Conservation (phyloP, 148 eudicot genomes). For the Silene conica region DNA sequence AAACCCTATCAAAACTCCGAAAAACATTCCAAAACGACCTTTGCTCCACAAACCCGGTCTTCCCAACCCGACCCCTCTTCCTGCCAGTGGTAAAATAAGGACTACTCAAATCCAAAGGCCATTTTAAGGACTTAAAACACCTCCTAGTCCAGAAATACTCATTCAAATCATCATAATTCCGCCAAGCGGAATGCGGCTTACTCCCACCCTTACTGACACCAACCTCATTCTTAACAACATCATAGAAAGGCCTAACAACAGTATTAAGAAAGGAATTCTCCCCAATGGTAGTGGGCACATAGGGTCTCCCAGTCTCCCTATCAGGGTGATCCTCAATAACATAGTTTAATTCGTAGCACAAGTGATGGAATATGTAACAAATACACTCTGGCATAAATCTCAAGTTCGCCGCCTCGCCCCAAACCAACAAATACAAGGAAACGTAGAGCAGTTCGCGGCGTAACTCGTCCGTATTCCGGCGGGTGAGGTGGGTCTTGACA, state of each 20-base stretch:
- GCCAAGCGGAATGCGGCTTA: constrained; percentile 89
- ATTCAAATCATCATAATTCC: constrained; percentile 91
- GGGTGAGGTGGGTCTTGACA: constrained; percentile 34
- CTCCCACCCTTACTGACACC: constrained; percentile 61
- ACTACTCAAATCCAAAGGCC: constrained; percentile 70
- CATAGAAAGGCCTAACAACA: constrained; percentile 61
- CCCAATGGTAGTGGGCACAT: constrained; percentile 39
- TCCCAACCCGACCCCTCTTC: constrained; percentile 52
- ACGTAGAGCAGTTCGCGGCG: constrained; percentile 70
- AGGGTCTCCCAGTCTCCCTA: constrained; percentile 48
- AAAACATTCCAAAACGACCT: constrained; percentile 90
- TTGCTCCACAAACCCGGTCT: constrained; percentile 95
- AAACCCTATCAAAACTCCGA: constrained; percentile 82
- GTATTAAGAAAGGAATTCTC: constrained; percentile 46
- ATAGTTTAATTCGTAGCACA: constrained; percentile 63
- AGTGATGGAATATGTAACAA: constrained; percentile 74
- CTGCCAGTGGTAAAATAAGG: constrained; percentile 31
- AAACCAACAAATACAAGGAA: constrained; percentile 58
- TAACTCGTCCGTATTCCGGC: constrained; percentile 40
- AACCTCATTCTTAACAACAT: constrained; percentile 48
- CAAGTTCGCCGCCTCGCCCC: constrained; percentile 87
- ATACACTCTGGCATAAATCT: constrained; percentile 80
- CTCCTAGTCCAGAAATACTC: constrained; percentile 88
- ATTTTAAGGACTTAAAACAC: constrained; percentile 61
- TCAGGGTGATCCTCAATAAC: constrained; percentile 50